Evolutionary conservation across 495 filamentous ascomycete genomes (phyloP).

Genomic region (Massariosphaeria phaeospora): DNA sequence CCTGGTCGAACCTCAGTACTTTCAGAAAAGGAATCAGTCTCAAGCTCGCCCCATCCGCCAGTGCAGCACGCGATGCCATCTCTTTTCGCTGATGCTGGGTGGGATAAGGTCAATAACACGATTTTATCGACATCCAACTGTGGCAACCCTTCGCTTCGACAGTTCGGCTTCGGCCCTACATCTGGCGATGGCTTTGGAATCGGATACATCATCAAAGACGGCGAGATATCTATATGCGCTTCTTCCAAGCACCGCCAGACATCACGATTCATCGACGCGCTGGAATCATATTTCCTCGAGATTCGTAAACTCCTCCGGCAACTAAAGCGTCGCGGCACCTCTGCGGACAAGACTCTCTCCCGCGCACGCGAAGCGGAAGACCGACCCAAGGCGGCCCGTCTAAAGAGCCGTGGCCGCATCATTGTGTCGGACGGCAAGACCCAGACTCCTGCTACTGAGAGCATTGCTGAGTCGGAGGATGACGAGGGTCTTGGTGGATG

Average conservation of each 20-base stretch:
- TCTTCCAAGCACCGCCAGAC: slow-evolving; percentile 91
- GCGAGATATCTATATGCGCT: slow-evolving; percentile 85
- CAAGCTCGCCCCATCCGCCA: slow-evolving; percentile 35
- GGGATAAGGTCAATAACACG: slow-evolving; percentile 93
- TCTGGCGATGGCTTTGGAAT: slow-evolving; percentile 95
- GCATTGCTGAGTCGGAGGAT: slow-evolving; percentile 58
- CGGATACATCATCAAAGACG: slow-evolving; percentile 98
- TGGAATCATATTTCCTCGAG: slow-evolving; percentile 86
- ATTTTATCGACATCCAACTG: slow-evolving; percentile 97
- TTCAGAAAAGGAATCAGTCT: slow-evolving; percentile 44
- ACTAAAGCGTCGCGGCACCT: slow-evolving; percentile 53
- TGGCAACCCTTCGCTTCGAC: slow-evolving; percentile 91
- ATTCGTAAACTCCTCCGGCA: slow-evolving; percentile 75
- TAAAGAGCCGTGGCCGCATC: slow-evolving; percentile 55
- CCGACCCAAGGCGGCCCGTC: slow-evolving; percentile 41
- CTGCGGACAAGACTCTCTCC: slow-evolving; percentile 50
- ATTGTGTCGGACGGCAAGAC: slow-evolving; percentile 47
- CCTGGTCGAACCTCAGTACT: slow-evolving; percentile 50
- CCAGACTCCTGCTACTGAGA: slow-evolving; percentile 54
- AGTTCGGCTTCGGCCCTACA: slow-evolving; percentile 95
- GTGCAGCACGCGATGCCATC: slow-evolving; percentile 55
- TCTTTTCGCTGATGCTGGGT: slow-evolving; percentile 82
- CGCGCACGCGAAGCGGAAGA: slow-evolving; percentile 64
- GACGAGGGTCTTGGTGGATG: slow-evolving; percentile 90
- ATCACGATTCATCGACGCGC: slow-evolving; percentile 75